Percentiles rank a stretch among this genome's conserved stretches.
These are phyloP conservation scores for Hamamelis virginiana DNA, from an alignment of 164 flowering plant genomes.

Conservation along the genomic window DNA sequence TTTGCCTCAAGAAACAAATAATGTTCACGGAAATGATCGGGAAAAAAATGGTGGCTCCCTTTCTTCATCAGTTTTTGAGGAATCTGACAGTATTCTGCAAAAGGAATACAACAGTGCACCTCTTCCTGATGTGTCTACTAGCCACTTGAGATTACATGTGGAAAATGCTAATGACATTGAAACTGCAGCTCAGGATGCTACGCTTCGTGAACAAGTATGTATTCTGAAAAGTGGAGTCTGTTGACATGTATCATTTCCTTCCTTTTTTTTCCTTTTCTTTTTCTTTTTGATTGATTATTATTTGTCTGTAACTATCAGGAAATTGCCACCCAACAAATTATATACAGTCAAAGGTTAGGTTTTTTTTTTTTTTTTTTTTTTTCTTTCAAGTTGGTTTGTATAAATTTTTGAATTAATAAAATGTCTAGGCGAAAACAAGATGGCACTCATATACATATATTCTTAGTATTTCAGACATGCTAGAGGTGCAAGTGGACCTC, in stretches of 20 bases:
- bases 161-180: conserved; percentile 46
- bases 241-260: not conserved
- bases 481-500: conserved; percentile 34
- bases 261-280: not conserved
- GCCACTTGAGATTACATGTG: conserved; percentile 11
- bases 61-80: conserved; percentile 2
- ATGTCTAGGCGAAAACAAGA: not conserved
- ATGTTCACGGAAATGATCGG: conserved; percentile 6
- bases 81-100: not conserved
- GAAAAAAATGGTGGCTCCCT: conserved; percentile 2
- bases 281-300: not conserved
- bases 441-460: not conserved
- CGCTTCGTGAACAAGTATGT: conserved; percentile 76
- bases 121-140: conserved; percentile 12
- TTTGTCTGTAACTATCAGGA: conserved; percentile 46
- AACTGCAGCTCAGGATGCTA: conserved; percentile 65
- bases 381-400: not conserved
- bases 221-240: not conserved
- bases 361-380: not conserved
- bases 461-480: conserved; percentile 42
- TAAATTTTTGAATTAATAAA: too few relatives aligned
- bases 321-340: conserved; percentile 64
- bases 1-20: conserved; percentile 14
- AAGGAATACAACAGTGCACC: conserved; percentile 4
- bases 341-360: conserved; percentile 67